These are phyloP conservation scores for Acanthamoeba lenticulata DNA, from an alignment of 208 protist genomes.

Conservation along the genomic window DNA sequence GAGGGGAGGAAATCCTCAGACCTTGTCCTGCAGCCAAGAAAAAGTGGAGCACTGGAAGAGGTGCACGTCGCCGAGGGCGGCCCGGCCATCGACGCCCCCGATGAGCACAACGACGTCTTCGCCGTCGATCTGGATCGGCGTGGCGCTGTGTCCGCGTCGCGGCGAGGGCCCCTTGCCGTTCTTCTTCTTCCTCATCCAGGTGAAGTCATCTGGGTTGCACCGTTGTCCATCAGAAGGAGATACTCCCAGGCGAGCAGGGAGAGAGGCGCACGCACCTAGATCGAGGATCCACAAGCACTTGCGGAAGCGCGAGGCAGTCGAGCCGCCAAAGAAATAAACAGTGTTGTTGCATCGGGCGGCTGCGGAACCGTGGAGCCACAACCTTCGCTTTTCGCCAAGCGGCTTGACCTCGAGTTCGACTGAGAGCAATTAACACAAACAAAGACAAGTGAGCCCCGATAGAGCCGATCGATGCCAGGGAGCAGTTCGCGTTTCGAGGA, in stretches of 20 bases:
- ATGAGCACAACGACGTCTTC: conserved; percentile 36
- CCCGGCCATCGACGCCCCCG: conserved; percentile 2
- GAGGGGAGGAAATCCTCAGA: not conserved
- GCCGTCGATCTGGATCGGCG: not conserved
- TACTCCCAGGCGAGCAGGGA: not conserved
- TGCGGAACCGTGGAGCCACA: conserved; percentile 17
- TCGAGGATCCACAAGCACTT: conserved; percentile 25
- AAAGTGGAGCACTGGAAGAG: conserved; percentile 39
- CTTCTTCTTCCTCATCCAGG: conserved; percentile 9
- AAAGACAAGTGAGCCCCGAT: not conserved
- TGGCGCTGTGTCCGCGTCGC: conserved; percentile 5
- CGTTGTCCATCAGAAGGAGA: too few species aligned
- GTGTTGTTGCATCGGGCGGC: not conserved
- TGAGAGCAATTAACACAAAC: not conserved
- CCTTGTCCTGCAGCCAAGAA: not conserved
- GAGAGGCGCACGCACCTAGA: not conserved
- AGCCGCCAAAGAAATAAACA: conserved; percentile 31
- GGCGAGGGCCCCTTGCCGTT: conserved; percentile 20
- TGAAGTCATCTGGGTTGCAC: not conserved
- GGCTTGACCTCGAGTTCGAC: conserved; percentile 27
- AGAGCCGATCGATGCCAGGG: not conserved
- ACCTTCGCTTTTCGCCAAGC: not conserved
- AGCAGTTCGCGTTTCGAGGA: not conserved
- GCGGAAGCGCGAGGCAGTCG: conserved; percentile 17
- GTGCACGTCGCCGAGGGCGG: not conserved